Evolutionary conservation across 805 yeast species (phyloP), one percentile per base, ranked within the genome.

Genomic region (Kazachstania bromeliacearum): DNA sequence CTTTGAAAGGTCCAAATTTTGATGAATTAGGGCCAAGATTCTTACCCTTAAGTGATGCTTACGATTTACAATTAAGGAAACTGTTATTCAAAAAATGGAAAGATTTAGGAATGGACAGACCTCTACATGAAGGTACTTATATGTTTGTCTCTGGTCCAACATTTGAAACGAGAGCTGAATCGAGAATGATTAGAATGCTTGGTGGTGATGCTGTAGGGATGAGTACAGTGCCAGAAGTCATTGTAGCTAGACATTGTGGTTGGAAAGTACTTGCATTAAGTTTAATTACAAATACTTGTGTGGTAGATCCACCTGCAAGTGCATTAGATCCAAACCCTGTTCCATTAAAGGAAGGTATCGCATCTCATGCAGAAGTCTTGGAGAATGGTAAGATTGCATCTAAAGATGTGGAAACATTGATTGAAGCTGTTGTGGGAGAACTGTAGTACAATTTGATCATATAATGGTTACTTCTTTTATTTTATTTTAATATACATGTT

Each of bases 201-300:
- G 97, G 97, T 7, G 96, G 85, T 35, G 97, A 89, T 59, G 83
- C 92, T 0, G 97, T 88, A 2, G 97, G 97, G 4, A 89, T 89
- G 98, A 82, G 95, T 39, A 92, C 97, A 0, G 96, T 89, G 23
- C 96, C 98, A 0, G 98, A 89, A 60, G 95, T 85, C 2, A 75
- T 85, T 42, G 80, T 85, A 14, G 97, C 96, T 2, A 77, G 95
- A 56, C 97, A 92, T 57, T 71, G 78, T 40, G 94, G 88, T 1
- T 60, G 92, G 63, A 70, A 66, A 44, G 95, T 87, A 4, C 63
- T 89, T 43, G 97, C 96, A 0, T 58, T 89, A 28, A 80, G 92
- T 44, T 67, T 92, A 42, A 79, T 89, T 47, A 89, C 97, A 15
- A 89, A 89, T 53, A 78, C 74, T 1, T 87, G 85, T 25, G 82